Percentiles rank a stretch among this genome's conserved stretches.
Conservation (phyloP, 495 filamentous ascomycete genomes). For the Penicillium taxi region DNA sequence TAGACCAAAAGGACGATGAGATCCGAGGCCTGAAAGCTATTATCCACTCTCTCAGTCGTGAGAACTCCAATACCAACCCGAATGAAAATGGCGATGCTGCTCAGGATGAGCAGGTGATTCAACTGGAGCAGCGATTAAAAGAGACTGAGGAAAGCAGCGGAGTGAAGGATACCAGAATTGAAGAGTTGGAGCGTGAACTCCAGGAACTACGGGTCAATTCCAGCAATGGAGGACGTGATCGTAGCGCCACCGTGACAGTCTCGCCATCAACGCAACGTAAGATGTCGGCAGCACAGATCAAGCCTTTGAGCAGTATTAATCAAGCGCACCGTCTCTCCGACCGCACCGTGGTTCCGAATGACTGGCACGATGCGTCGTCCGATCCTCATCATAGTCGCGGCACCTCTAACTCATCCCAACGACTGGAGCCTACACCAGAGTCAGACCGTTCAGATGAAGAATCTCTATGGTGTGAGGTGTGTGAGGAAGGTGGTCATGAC, state of each 20-base stretch:
- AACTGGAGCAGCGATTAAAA: conserved; percentile 66
- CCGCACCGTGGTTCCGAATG: conserved; percentile 38
- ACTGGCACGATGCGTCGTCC: conserved; percentile 34
- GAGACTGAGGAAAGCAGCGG: conserved; percentile 66
- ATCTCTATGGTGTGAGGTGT: conserved; percentile 91
- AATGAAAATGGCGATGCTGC: conserved; percentile 20
- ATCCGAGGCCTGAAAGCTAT: conserved; percentile 95
- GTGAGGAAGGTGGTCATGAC: conserved; percentile 87
- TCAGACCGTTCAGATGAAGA: conserved; percentile 68
- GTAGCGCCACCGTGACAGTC: conserved; percentile 39
- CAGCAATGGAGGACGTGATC: conserved; percentile 19
- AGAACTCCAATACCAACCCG: conserved; percentile 39
- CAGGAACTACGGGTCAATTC: conserved; percentile 47
- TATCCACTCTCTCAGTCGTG: conserved; percentile 85
- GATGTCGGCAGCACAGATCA: conserved; percentile 27
- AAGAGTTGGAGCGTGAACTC: conserved; percentile 84
- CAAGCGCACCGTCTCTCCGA: conserved; percentile 40
- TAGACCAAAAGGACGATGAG: conserved; percentile 94
- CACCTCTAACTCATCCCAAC: conserved; percentile 27
- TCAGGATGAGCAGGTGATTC: conserved; percentile 27
- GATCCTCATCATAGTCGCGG: conserved; percentile 29
- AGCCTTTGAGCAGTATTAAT: conserved; percentile 20
- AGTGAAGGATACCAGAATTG: conserved; percentile 66
- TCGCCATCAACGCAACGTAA: conserved; percentile 31
- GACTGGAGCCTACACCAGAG: conserved; percentile 56